Evolutionary conservation across 2,329 filamentous ascomycete genomes (phyloP).

Genomic region (Ceratocystis harringtonii): DNA sequence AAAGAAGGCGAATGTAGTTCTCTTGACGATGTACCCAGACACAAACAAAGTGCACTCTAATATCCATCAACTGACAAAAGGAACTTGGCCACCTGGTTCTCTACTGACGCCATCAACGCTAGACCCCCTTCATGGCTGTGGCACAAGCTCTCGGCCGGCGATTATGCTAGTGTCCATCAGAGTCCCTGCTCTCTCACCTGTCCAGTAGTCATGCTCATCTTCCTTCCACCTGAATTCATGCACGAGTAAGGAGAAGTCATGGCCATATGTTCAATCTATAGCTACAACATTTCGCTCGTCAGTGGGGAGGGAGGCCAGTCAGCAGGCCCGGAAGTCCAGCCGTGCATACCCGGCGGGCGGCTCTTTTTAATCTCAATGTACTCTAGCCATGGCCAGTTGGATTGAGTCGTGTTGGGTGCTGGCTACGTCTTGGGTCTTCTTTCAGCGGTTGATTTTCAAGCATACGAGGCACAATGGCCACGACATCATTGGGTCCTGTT

Average conservation of each 20-base stretch:
- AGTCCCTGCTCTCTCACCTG: not conserved
- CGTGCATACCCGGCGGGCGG: not conserved
- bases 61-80: too few species aligned
- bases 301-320: not conserved
- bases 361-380: not conserved
- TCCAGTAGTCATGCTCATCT: constrained; percentile 1
- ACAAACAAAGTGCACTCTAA: not conserved
- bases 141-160: not conserved
- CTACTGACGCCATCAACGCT: not conserved
- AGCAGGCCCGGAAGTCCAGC: not conserved
- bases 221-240: not conserved
- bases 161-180: not conserved
- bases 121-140: not conserved
- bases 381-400: not conserved
- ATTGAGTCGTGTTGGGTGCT: too few species aligned
- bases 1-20: not conserved
- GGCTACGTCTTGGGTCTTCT: not conserved
- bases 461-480: not conserved
- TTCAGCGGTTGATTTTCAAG: not conserved
- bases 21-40: not conserved
- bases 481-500: not conserved
- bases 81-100: not conserved
- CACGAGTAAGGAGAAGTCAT: constrained; percentile 1
- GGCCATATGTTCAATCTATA: not conserved
- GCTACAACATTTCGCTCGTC: not conserved